phyloP scores from a whole-genome alignment of 2,329 filamentous ascomycete genomes.

The Septoria linicola region DNA sequence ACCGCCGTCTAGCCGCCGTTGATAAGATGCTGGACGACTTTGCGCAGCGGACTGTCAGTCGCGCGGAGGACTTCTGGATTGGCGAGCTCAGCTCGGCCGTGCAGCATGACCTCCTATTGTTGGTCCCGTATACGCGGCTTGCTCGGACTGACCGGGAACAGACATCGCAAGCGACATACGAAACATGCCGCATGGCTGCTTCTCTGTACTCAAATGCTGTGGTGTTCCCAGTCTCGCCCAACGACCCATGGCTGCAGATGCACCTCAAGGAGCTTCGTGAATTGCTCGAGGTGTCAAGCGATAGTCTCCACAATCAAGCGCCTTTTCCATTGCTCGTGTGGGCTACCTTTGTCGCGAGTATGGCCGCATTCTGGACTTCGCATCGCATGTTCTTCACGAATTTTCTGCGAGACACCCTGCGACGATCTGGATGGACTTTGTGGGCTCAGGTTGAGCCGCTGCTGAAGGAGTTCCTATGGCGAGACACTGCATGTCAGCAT shows the following conservation, averaged over 20 bases:
- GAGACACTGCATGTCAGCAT: conserved; percentile 11
- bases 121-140: conserved; percentile 2
- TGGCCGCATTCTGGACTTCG: conserved; percentile 16
- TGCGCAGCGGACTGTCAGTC: conserved; percentile 2
- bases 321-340: conserved; percentile 11
- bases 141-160: not conserved
- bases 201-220: conserved; percentile 17
- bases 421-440: not conserved
- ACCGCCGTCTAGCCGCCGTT: conserved; percentile 6
- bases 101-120: conserved; percentile 17
- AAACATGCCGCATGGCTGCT: conserved; percentile 11
- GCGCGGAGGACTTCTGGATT: conserved; percentile 8
- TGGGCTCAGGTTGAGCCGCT: conserved; percentile 1
- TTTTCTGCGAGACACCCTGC: not conserved
- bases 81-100: conserved; percentile 9
- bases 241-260: conserved; percentile 16
- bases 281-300: not conserved
- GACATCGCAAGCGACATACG: not conserved
- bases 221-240: conserved; percentile 13
- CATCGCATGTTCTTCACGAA: conserved; percentile 18
- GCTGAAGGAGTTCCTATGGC: conserved; percentile 15
- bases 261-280: conserved; percentile 11
- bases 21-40: conserved; percentile 20
- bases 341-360: conserved; percentile 11
- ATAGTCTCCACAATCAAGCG: not conserved